Conservation (phyloP, 495 filamentous ascomycete species). For the Trichocladium uniseriatum region DNA sequence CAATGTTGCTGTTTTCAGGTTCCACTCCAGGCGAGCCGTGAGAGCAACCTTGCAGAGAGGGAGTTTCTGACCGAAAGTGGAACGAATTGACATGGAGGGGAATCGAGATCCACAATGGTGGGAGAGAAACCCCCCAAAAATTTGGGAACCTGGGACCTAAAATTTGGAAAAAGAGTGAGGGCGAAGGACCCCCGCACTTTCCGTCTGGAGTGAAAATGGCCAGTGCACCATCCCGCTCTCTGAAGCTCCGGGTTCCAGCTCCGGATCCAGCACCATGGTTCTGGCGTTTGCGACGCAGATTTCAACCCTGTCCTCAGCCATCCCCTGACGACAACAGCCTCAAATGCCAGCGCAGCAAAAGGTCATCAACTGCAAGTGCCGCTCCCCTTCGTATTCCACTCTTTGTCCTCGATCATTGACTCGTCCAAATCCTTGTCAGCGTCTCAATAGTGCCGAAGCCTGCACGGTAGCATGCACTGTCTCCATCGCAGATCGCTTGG, state of each 20-base stretch:
- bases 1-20: not conserved
- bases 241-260: not conserved
- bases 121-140: no score
- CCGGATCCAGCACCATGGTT: not conserved
- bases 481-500: conserved; percentile 5
- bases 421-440: not conserved
- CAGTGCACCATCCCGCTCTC: conserved; percentile 2
- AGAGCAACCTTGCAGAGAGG: no score
- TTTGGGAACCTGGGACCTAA: no score
- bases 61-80: no score
- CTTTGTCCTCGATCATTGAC: no score
- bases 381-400: no score
- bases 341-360: no score
- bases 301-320: not conserved
- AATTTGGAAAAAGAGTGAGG: not conserved
- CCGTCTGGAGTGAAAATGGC: not conserved
- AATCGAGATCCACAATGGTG: no score
- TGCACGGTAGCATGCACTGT: conserved; percentile 2
- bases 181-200: not conserved
- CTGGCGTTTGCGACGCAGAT: not conserved
- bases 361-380: no score
- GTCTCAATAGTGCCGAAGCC: not conserved
- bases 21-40: no score
- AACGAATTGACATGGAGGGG: no score
- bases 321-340: no score